These are phyloP conservation scores for Picea sitchensis DNA, from an alignment of 75 land plant genomes.

Conservation along the genomic window DNA sequence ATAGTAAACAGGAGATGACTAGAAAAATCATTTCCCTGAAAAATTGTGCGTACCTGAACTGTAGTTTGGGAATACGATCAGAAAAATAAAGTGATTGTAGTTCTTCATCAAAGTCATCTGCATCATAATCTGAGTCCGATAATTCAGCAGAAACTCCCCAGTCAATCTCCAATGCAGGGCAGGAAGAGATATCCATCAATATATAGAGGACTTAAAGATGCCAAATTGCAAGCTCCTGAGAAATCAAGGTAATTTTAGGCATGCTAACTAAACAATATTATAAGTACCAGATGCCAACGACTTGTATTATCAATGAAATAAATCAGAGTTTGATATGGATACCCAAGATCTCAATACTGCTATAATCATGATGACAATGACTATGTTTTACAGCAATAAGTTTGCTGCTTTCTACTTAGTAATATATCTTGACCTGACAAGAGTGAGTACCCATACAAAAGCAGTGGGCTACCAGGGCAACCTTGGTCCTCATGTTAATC, in stretches of 20 bases:
- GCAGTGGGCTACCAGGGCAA: neutral
- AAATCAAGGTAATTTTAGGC: neutral
- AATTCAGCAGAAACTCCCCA: constrained; percentile 6
- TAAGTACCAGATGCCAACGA: neutral
- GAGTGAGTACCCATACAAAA: neutral
- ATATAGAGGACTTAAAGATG: neutral
- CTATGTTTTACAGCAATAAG: neutral
- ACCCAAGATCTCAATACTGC: neutral
- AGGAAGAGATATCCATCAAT: neutral
- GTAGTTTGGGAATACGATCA: constrained; percentile 3
- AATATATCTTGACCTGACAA: neutral
- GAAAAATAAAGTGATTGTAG: constrained; percentile 7
- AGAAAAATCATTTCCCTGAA: neutral
- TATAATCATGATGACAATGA: neutral
- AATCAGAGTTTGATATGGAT: neutral
- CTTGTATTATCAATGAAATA: neutral
- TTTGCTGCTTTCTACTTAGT: neutral
- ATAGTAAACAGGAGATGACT: neutral
- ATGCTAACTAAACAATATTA: neutral
- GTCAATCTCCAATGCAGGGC: neutral
- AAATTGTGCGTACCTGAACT: constrained; percentile 2
- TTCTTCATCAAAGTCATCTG: constrained; percentile 7
- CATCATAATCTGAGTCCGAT: constrained; percentile 3
- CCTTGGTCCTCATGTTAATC: neutral
- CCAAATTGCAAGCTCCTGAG: neutral